Conservation (phyloP, 73 alveolate species). For the Tetrahymena thermophila region DNA sequence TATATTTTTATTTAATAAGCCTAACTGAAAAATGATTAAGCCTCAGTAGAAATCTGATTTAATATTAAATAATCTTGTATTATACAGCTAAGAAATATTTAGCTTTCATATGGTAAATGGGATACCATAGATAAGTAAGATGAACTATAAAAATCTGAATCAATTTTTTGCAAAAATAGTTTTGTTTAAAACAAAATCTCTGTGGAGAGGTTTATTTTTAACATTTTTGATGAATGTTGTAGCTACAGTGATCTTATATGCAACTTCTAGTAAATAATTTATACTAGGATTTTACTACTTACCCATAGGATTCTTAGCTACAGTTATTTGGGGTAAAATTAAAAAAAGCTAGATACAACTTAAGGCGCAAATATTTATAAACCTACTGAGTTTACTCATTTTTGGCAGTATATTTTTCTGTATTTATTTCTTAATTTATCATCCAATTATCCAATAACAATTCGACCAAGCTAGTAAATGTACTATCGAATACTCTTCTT, state of each 20-base stretch:
- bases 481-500: background rate
- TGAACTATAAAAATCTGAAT: background rate
- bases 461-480: background rate
- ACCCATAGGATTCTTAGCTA: background rate
- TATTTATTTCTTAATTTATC: background rate
- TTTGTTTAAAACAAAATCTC: background rate
- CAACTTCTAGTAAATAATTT: background rate
- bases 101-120: background rate
- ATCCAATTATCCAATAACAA: background rate
- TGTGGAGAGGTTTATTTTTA: background rate
- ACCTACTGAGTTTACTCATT: background rate
- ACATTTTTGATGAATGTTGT: background rate
- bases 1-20: too few species aligned
- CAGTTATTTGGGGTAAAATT: background rate
- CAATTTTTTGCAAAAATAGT: background rate
- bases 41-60: background rate
- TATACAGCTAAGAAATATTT: background rate
- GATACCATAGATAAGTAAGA: background rate
- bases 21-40: background rate
- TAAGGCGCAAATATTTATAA: background rate
- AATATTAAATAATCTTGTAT: background rate
- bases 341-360: background rate
- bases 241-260: background rate
- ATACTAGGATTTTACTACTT: background rate
- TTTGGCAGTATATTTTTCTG: background rate